Base-by-base conservation (phyloP, 176 grass and related monocot species). In the Ensete ventricosum region DNA sequence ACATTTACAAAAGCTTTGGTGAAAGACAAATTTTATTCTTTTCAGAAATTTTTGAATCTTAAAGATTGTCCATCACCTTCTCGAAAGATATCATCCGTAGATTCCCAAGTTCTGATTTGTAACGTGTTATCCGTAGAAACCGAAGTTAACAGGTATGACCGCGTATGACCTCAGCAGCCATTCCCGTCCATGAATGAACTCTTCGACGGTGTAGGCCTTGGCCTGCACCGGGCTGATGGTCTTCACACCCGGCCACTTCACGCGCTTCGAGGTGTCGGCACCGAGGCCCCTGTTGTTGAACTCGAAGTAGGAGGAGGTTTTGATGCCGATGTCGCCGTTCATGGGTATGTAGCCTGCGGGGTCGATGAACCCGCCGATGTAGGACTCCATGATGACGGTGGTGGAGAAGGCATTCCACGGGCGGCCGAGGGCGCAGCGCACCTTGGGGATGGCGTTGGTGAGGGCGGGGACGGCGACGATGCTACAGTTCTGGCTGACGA, bases 401-500 rank as follows among this genome's bases (percentile, higher is more conserved):
- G 83, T 85, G 0, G 94, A 93, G 77, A 73, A 90, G 53, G 90
- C 88, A 54, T 87, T 87, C 90, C 90, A 97, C 0, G 90, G 94
- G 1, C 94, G 78, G 49, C 79, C 94, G 9, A 97, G 85, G 80
- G 89, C 90, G 85, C 72, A 88, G 1, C 4, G 43, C 72, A 97
- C 85, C 74, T 82, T 13, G 21, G 64, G 76, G 2, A 25, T 52
- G 19, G 29, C 83, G 1, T 81, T 52, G 29, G 71, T 69, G 74
- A 49, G 71, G 81, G 82, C 49, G 77, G 74, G 0, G 80, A 92
- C 92, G 16, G 82, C 87, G 65, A 58, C 64, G 55, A 97, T 74
- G 77, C 87, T 81, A 80, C 85, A 93, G 75, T 93, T 87, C 75
- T 96, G 94, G 74, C 93, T 82, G 72, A 97, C 88, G 88, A 97